Base-by-base conservation (phyloP, 2,329 filamentous ascomycete genomes). In the Ophiostoma himal-ulmi region DNA sequence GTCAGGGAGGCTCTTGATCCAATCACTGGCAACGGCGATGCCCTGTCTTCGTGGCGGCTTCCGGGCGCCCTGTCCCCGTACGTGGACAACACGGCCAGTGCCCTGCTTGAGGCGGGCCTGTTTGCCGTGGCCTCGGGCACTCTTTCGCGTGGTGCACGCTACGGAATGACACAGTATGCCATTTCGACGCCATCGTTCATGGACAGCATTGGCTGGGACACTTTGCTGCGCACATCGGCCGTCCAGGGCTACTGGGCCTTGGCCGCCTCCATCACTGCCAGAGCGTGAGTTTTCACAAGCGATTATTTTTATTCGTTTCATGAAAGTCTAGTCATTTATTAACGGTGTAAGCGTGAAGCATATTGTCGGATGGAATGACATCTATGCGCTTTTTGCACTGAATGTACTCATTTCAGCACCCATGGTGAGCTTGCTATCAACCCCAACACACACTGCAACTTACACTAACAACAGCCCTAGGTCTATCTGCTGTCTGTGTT, bases 401-500 rank as follows among this genome's bases (percentile, higher is more conserved):
- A 86, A 86, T 71, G 78, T 92, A 72, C 82, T 97, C 60, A 89
- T 90, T 70, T 89, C 93, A 79, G 86, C 90, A 26, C 94, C 94
- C 62, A 86, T 88, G 75, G 86, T 89, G 78, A 80, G 85, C 80
- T 13, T 6, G 22, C 10, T 30, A 26, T 74, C 65, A 1, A 2
- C 10, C 4, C 22, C 11, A 3, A 11, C 13, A 26, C 22, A 57
- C 2, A 57, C 52, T 13, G 22, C 22, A 57, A 26, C 8, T 5
- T 30, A 52, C 39, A 14, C 64, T 67, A 10, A 62, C 14, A 68
- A 41, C 5, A 0, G 30, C 30, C 30, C 6, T 74, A 89, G 87
- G 87, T 91, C 73, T 91, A 91, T 77, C 88, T 97, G 62, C 83
- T 96, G 37, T 83, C 84, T 39, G 88, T 88, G 69, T 97, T 96